Conservation (phyloP, 805 yeast species). For the Candida railenensis region DNA sequence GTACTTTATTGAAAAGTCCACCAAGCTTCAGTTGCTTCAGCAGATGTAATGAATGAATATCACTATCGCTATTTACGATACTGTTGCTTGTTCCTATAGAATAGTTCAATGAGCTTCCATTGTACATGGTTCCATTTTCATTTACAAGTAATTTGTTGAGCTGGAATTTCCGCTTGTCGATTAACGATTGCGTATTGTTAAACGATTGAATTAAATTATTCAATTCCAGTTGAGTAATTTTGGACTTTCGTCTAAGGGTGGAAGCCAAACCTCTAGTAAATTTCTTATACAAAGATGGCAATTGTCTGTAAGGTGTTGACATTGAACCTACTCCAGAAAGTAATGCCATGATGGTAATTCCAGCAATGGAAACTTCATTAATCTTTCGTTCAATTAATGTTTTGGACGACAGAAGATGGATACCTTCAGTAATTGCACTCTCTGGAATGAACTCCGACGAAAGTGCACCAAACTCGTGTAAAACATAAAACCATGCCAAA, state of each 20-base stretch:
- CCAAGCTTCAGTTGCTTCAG: slow-evolving; percentile 19
- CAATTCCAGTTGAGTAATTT: slow-evolving; percentile 30
- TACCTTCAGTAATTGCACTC: slow-evolving; percentile 8
- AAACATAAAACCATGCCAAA: slow-evolving; percentile 30
- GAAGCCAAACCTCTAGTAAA: not conserved
- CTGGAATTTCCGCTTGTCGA: slow-evolving; percentile 30
- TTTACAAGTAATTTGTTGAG: slow-evolving; percentile 18
- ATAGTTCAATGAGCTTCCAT: slow-evolving; percentile 2
- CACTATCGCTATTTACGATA: not conserved
- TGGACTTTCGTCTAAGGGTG: not conserved
- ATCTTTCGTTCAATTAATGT: slow-evolving; percentile 42
- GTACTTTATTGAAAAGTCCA: slow-evolving; percentile 37
- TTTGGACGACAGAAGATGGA: slow-evolving; percentile 13
- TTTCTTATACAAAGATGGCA: slow-evolving; percentile 7
- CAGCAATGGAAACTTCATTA: slow-evolving; percentile 46
- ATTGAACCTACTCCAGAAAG: slow-evolving; percentile 54
- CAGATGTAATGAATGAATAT: slow-evolving; percentile 2
- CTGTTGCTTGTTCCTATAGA: not conserved
- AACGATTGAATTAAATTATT: slow-evolving; percentile 34
- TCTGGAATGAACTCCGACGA: slow-evolving; percentile 14
- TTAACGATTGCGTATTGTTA: slow-evolving; percentile 40
- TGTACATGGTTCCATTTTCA: slow-evolving; percentile 21
- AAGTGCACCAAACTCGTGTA: slow-evolving; percentile 34
- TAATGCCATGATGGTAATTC: slow-evolving; percentile 49
- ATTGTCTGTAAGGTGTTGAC: slow-evolving; percentile 39